Evolutionary conservation across 768 basidiomycete species (phyloP).

Genomic region (Rubroboletus pulcherrimus): DNA sequence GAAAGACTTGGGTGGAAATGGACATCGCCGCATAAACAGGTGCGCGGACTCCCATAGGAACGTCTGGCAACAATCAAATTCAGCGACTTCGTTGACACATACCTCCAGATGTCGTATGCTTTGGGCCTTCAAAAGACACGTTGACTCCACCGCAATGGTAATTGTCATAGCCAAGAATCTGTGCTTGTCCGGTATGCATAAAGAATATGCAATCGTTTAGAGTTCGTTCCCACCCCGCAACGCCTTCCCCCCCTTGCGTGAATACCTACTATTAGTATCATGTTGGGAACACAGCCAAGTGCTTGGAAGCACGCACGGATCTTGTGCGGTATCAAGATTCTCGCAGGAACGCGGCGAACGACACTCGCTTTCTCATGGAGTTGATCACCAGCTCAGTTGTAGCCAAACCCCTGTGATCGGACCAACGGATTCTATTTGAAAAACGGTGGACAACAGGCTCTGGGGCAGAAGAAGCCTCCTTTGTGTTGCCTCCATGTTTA

Average conservation of each 20-base stretch:
- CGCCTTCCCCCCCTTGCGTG: conserved; percentile 18
- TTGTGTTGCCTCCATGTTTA: conserved; percentile 27
- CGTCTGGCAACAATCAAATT: neutral
- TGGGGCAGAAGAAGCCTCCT: conserved; percentile 26
- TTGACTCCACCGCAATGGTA: conserved; percentile 11
- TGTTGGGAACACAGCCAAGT: conserved; percentile 13
- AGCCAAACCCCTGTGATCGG: neutral
- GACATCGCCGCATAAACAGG: neutral
- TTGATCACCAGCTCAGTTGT: conserved; percentile 1
- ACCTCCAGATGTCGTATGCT: neutral
- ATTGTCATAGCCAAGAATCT: neutral
- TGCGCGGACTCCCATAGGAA: neutral
- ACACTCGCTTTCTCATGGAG: conserved; percentile 23
- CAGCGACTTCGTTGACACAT: conserved; percentile 5
- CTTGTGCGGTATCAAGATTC: conserved; percentile 27
- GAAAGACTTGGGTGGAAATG: conserved; percentile 1
- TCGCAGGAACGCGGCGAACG: conserved; percentile 6
- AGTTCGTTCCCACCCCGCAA: conserved; percentile 26
- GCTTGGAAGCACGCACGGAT: conserved; percentile 35
- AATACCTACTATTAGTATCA: neutral
- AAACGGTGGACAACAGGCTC: neutral
- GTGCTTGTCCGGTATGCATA: conserved; percentile 1
- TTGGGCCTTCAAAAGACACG: conserved; percentile 17
- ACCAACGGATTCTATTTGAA: neutral
- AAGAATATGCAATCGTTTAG: conserved; percentile 1